Evolutionary conservation across 2,329 filamentous ascomycete species (phyloP).

Genomic region (Colletotrichum sp.): DNA sequence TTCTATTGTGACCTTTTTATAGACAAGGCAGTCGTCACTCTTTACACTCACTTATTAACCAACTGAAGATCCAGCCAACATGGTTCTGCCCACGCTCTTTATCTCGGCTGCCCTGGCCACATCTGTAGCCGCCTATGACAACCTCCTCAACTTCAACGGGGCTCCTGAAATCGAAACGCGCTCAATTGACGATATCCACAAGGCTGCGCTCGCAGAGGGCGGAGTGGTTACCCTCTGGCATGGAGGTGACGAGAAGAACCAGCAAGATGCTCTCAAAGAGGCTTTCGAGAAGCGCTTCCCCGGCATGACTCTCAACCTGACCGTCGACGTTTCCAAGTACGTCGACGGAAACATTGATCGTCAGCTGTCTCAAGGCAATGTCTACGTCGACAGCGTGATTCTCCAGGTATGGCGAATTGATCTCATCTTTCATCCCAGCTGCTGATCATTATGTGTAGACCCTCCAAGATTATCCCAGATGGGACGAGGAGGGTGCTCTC

Average conservation of each 20-base stretch:
- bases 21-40: neutral
- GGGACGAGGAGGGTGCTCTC: constrained; percentile 52
- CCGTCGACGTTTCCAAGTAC: constrained; percentile 65
- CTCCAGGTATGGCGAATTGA: constrained; percentile 38
- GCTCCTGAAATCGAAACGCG: constrained; percentile 42
- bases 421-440: fast-evolving
- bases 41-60: neutral
- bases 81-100: neutral
- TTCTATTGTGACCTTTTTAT: neutral
- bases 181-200: constrained; percentile 52
- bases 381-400: constrained; percentile 49
- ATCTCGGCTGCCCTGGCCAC: neutral
- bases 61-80: neutral
- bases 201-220: constrained; percentile 52
- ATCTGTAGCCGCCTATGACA: neutral
- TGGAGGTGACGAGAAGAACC: constrained; percentile 49
- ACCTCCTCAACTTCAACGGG: constrained; percentile 2
- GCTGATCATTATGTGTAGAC: constrained; percentile 29
- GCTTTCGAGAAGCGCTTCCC: constrained; percentile 54
- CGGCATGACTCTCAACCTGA: constrained; percentile 54
- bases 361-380: constrained; percentile 41
- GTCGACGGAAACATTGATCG: constrained; percentile 52
- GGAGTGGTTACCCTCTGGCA: constrained; percentile 50
- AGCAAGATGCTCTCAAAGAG: constrained; percentile 43
- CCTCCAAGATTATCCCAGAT: constrained; percentile 55